Evolutionary conservation across 495 filamentous ascomycete species (phyloP), one percentile per base, ranked within the genome.

Genomic region (Daldinia concentrica): DNA sequence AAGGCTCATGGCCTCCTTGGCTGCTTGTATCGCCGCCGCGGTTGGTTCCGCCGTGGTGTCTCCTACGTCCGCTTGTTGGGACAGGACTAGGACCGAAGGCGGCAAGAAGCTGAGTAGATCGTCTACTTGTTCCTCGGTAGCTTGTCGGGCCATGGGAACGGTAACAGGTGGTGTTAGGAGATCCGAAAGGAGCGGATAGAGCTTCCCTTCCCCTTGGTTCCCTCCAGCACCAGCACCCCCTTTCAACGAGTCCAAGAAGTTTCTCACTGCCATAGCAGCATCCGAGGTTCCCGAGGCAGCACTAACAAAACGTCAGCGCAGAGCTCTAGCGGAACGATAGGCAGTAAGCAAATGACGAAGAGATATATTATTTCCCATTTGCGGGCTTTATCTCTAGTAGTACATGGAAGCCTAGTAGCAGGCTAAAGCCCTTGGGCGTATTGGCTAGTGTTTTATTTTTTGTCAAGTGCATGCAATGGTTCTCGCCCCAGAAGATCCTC

Each of bases 131-230:
- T 86, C 76, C 37, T 85, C 82, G 29, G 88, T 81, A 43, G 91
- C 88, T 26, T 85, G 79, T n/a, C 91, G 89, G 45, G 97, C 83
- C 74, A 91, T 87, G 11, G 92, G 89, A 9, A 97, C 82, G 0
- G 95, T 97, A 45, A 86, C 88, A 27, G 89, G 82, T 1, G 93
- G 82, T 30, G 91, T 85, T 43, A 99, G 88, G 14, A 99, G 89
- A 73, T 99, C 95, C 69, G 90, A 90, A 34, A 99, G 89, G 32
- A 94, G 92, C 30, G 94, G 94, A 77, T 90, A 97, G 6, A 88
- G 82, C 66, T 90, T 88, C 39, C 88, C 89, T 45, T 81, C 71
- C 59, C 81, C 79, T 62, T 77, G 77, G 57, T 62, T 70, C 26
- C 69, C 66, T 34, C 77, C 64, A 72, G 43, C n/a, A n/a, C n/a